phyloP scores from a whole-genome alignment of 2,329 filamentous ascomycete genomes.

The Hypocreales sp. region DNA sequence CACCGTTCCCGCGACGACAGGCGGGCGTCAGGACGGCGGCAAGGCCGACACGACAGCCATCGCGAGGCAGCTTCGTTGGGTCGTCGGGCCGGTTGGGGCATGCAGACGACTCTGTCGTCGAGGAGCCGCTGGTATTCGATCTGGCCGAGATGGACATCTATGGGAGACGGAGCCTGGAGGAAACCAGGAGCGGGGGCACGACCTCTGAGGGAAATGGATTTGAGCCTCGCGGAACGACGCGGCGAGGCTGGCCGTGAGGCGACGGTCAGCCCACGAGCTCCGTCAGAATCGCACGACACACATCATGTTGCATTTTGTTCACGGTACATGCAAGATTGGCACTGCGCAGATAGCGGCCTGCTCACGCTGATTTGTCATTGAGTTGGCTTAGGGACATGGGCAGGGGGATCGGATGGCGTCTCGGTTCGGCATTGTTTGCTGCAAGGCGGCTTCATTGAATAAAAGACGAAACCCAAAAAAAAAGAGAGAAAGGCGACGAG shows the following conservation, averaged over 20 bases:
- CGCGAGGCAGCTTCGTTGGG: constrained; percentile 28
- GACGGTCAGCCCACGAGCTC: too few relatives aligned
- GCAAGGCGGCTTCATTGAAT: too few relatives aligned
- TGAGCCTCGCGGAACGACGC: constrained; percentile 20
- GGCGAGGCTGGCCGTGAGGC: constrained; percentile 21
- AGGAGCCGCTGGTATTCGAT: constrained; percentile 57
- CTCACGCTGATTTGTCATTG: too few relatives aligned
- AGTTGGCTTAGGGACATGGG: too few relatives aligned
- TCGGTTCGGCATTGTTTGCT: too few relatives aligned
- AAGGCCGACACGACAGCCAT: constrained; percentile 26
- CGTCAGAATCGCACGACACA: too few relatives aligned
- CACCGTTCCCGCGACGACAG: constrained; percentile 28
- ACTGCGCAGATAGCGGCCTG: too few relatives aligned
- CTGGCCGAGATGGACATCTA: constrained; percentile 54
- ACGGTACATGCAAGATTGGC: too few relatives aligned
- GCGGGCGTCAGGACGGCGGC: constrained; percentile 25
- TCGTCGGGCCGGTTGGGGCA: constrained; percentile 21
- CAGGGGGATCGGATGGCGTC: too few relatives aligned
- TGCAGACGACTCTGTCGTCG: constrained; percentile 38
- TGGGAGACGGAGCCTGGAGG: constrained; percentile 42
- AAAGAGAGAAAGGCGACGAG: too few relatives aligned
- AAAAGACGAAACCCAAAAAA: too few relatives aligned
- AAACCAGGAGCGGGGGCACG: constrained; percentile 24
- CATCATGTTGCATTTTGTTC: too few relatives aligned
- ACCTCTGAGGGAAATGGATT: constrained; percentile 23